These are phyloP conservation scores for Brassica nigra DNA, from an alignment of 345 rosid genomes.

Conservation along the genomic window DNA sequence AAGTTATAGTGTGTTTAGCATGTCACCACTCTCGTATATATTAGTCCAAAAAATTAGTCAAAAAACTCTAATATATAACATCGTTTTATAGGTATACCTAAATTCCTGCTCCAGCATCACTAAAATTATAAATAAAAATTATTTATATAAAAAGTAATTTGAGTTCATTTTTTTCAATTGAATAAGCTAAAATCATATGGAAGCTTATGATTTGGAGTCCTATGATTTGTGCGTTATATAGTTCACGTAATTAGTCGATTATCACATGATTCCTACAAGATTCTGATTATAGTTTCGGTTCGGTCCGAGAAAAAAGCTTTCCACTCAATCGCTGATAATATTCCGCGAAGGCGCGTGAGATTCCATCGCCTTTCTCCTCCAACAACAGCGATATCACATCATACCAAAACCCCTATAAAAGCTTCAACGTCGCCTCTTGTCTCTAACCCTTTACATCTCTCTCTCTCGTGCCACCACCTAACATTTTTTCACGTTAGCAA, in stretches of 20 bases:
- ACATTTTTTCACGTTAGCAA: constrained; percentile 6
- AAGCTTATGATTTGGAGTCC: background rate
- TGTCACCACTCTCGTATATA: background rate
- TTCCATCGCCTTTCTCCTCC: background rate
- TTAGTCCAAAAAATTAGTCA: too few species aligned
- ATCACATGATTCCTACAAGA: background rate
- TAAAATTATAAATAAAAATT: background rate
- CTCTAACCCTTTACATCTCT: background rate
- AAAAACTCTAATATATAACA: too few species aligned
- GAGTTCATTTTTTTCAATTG: background rate
- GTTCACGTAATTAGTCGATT: background rate
- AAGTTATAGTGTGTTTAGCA: background rate
- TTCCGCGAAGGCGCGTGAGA: constrained; percentile 30
- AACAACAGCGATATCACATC: constrained; percentile 3
- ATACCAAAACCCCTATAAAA: constrained; percentile 35
- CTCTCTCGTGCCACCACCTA: constrained; percentile 33
- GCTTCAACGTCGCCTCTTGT: background rate
- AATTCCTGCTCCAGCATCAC: background rate
- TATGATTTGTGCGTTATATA: too few species aligned
- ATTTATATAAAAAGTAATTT: background rate
- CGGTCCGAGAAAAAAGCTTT: background rate
- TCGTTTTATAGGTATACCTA: background rate
- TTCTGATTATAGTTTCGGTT: background rate
- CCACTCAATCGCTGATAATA: background rate
- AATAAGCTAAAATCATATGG: background rate